Evolutionary conservation across 179 eudicot genomes (phyloP), one percentile per base, ranked within the genome.

Genomic region (Patellifolia procumbens): DNA sequence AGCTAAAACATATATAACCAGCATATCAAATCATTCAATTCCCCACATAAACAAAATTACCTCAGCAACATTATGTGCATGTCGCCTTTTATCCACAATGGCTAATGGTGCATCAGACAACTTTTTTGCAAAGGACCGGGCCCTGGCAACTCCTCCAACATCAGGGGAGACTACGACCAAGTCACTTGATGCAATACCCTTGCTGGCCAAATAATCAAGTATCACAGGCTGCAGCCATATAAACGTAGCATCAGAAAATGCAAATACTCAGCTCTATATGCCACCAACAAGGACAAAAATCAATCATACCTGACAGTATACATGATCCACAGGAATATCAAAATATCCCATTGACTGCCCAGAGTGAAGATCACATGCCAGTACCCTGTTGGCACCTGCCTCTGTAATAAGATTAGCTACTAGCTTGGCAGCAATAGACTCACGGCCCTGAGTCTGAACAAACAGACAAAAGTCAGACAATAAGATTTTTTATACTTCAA

Each of bases 81-180:
- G 87, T 49, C 98, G 94, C 75, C 98, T 91, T 88, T 93, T 93
- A 83, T 93, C 98, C 60, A 93, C 98, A 77, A 93, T 93, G 48
- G 98, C 98, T 80, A 93, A 80, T 80, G 98, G 98, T 49, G 98
- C 97, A 89, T 93, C 98, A 42, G 97, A 93, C 82, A 93, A 74
- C 80, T 93, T 93, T 81, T 93, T 93, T 0, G 98, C 98, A 82
- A 93, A 93, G 45, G 98, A 89, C 77, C 98, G 91, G 45, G 98
- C 98, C 83, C 98, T 87, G 35, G 98, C 98, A 81, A 93, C 98
- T 70, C 98, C 98, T 83, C 98, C 98, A 80, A 93, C 98, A 83
- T 93, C 98, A 77, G 98, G 98, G 76, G 98, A 93, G 80, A 93
- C 98, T 35, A 93, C 98, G 3, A 93, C 98, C 85, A 93, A 87